Percentiles rank a stretch among this genome's conserved stretches.
Evolutionary conservation across 2,329 filamentous ascomycete genomes (phyloP).

Genomic region (Apiospora pterosperma): DNA sequence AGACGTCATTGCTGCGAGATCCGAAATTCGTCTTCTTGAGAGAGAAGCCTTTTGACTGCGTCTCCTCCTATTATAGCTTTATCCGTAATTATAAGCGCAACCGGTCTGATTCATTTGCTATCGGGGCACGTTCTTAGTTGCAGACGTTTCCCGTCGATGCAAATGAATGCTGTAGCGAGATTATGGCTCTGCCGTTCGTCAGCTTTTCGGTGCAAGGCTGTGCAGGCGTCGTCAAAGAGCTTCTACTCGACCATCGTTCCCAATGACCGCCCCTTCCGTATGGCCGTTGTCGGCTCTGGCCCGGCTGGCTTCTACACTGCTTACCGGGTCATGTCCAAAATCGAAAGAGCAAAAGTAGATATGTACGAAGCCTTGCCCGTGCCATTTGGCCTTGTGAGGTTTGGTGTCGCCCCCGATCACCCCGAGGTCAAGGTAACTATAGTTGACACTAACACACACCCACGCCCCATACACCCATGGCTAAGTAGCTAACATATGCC

Average conservation of each 20-base stretch:
- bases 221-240: constrained; percentile 6
- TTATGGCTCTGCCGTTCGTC: constrained; percentile 20
- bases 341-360: constrained; percentile 72
- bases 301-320: constrained; percentile 96
- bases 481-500: background rate
- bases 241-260: constrained; percentile 21
- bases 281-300: constrained; percentile 89
- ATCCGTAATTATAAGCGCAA: background rate
- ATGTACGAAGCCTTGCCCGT: constrained; percentile 97
- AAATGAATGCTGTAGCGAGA: constrained; percentile 20
- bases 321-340: constrained; percentile 75
- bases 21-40: background rate
- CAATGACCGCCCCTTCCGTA: constrained; percentile 57
- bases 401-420: constrained; percentile 96
- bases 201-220: constrained; percentile 19
- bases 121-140: background rate
- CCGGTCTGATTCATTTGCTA: background rate
- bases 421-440: constrained; percentile 86
- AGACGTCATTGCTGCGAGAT: background rate
- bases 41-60: background rate
- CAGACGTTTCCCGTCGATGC: background rate
- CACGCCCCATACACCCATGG: background rate
- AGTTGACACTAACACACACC: background rate
- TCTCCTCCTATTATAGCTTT: background rate
- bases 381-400: constrained; percentile 87